phyloP scores from a whole-genome alignment of 2,329 filamentous ascomycete genomes.

The Chrysoporthe puriensis region DNA sequence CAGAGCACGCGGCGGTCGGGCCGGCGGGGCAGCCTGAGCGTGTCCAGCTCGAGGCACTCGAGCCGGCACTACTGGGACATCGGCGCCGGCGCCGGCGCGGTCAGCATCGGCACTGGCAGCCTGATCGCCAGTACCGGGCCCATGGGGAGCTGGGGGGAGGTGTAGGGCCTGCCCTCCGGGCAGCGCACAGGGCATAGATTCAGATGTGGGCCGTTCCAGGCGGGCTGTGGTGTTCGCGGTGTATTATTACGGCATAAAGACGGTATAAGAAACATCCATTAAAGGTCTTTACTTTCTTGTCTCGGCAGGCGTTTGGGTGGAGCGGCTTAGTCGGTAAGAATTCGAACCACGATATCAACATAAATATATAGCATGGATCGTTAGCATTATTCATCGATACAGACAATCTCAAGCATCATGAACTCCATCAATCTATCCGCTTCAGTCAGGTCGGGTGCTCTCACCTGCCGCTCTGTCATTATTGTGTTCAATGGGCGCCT shows the following conservation, averaged over 20 bases:
- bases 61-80: slow-evolving; percentile 93
- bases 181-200: not conserved
- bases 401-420: slow-evolving; percentile 7
- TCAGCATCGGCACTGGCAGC: slow-evolving; percentile 76
- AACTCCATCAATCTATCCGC: not conserved
- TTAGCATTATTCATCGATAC: not conserved
- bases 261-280: not conserved
- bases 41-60: slow-evolving; percentile 73
- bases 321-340: not conserved
- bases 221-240: not conserved
- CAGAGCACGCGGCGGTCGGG: slow-evolving; percentile 76
- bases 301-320: not conserved
- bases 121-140: slow-evolving; percentile 68
- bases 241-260: not conserved
- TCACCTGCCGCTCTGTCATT: not conserved
- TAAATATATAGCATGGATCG: slow-evolving; percentile 16
- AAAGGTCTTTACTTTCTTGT: not conserved
- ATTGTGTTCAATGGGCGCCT: not conserved
- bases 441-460: not conserved
- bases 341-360: slow-evolving; percentile 12
- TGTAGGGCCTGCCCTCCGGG: slow-evolving; percentile 44
- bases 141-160: slow-evolving; percentile 80
- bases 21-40: slow-evolving; percentile 68
- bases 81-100: slow-evolving; percentile 50
- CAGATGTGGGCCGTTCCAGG: not conserved